phyloP scores from a whole-genome alignment of 768 basidiomycete species.

The Mycena leptocephala region DNA sequence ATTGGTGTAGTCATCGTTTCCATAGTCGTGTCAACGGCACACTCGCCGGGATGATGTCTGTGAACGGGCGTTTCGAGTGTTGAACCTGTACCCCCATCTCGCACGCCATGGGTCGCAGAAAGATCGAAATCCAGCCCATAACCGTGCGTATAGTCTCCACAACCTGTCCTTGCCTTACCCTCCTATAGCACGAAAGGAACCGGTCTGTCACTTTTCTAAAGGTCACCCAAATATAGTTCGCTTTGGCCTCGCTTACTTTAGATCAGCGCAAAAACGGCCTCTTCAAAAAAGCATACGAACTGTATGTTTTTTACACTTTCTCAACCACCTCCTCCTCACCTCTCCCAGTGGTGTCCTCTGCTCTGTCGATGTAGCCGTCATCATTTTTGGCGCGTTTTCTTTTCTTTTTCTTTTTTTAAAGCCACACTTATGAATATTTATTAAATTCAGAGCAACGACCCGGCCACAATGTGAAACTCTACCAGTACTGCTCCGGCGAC shows the following conservation, averaged over 20 bases:
- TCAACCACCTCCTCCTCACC: neutral
- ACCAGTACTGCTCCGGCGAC: slow-evolving; percentile 79
- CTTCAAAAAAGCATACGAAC: slow-evolving; percentile 87
- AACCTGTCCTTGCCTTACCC: neutral
- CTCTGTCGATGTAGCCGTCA: slow-evolving; percentile 82
- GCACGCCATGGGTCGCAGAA: slow-evolving; percentile 73
- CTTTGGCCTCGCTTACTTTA: slow-evolving; percentile 34
- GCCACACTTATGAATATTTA: slow-evolving; percentile 34
- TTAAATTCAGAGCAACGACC: slow-evolving; percentile 69
- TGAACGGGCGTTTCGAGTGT: slow-evolving; percentile 34
- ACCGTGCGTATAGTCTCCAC: slow-evolving; percentile 62
- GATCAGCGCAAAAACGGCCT: slow-evolving; percentile 80
- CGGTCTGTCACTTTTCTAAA: slow-evolving; percentile 85
- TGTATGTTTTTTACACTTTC: slow-evolving; percentile 42
- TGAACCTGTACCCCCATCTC: slow-evolving; percentile 33
- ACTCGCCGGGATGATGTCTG: slow-evolving; percentile 37
- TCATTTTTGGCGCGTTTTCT: slow-evolving; percentile 73
- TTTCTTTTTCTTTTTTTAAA: slow-evolving; percentile 16
- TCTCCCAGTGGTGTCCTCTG: slow-evolving; percentile 71
- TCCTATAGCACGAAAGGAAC: slow-evolving; percentile 76
- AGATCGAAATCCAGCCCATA: slow-evolving; percentile 86
- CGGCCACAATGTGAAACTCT: slow-evolving; percentile 80
- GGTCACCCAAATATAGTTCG: slow-evolving; percentile 55
- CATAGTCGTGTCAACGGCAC: slow-evolving; percentile 30
- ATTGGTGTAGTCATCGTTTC: slow-evolving; percentile 34